Evolutionary conservation across 352 stramenopile genomes (phyloP).

Genomic region (Globisporangium solare): DNA sequence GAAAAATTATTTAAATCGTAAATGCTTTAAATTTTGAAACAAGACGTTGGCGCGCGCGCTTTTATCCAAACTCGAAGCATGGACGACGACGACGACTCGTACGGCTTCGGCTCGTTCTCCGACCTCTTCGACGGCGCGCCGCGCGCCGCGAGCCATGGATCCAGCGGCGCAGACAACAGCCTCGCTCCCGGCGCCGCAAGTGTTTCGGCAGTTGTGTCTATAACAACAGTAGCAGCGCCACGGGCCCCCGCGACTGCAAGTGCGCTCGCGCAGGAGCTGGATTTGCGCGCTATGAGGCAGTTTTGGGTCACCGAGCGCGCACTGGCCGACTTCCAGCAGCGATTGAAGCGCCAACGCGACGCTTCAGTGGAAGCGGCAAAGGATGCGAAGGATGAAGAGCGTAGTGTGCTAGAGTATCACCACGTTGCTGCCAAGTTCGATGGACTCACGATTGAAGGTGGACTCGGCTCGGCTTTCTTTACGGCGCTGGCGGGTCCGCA

Average conservation of each 20-base stretch:
- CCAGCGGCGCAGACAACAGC: neutral
- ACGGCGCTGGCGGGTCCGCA: constrained; percentile 10
- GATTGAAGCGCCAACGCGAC: constrained; percentile 9
- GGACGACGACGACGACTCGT: constrained; percentile 61
- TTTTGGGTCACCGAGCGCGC: constrained; percentile 48
- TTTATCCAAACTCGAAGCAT: constrained; percentile 13
- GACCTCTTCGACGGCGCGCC: constrained; percentile 41
- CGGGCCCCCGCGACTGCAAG: neutral
- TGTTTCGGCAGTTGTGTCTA: no score
- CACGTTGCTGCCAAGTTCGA: constrained; percentile 52
- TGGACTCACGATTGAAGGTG: constrained; percentile 41
- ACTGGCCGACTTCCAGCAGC: constrained; percentile 35
- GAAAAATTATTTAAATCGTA: neutral
- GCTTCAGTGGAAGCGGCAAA: no score
- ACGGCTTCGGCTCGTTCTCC: constrained; percentile 65
- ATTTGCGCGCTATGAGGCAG: constrained; percentile 29
- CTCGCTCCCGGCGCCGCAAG: neutral
- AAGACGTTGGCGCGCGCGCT: neutral
- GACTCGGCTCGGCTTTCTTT: constrained; percentile 32
- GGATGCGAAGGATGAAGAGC: neutral
- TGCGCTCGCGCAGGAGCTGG: constrained; percentile 19
- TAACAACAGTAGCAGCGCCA: neutral
- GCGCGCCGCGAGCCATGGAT: neutral
- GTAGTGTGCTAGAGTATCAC: constrained; percentile 24
- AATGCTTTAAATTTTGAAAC: constrained; percentile 24